A percentile compares a stretch with the other conserved stretches of the same genome.
Evolutionary conservation across 371 early-diverging fungal genomes (phyloP).

Genomic region (Zopfochytrium polystomum): DNA sequence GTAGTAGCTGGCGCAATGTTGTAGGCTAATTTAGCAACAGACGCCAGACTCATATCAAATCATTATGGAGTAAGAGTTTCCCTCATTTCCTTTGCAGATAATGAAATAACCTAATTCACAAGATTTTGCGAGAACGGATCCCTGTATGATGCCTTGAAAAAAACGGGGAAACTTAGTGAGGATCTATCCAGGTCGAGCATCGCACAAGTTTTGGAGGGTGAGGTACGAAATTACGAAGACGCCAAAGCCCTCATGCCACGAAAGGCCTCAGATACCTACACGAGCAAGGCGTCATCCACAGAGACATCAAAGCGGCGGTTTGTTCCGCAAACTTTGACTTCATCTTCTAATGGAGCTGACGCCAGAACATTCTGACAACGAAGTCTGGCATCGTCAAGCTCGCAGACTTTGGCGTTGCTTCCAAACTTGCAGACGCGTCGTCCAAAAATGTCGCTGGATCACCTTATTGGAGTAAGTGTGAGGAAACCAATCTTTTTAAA

Average conservation of each 20-base stretch:
- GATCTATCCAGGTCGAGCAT: slow-evolving; percentile 88
- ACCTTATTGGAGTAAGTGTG: slow-evolving; percentile 86
- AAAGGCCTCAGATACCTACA: slow-evolving; percentile 89
- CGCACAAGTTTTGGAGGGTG: slow-evolving; percentile 82
- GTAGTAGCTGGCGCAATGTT: background rate
- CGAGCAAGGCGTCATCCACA: slow-evolving; percentile 86
- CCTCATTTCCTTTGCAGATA: background rate
- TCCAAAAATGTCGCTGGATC: slow-evolving; percentile 71
- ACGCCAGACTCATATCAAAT: slow-evolving; percentile 72
- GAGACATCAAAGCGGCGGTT: slow-evolving; percentile 92
- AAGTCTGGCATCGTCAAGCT: slow-evolving; percentile 91
- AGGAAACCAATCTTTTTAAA: slow-evolving; percentile 1
- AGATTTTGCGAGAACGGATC: slow-evolving; percentile 94
- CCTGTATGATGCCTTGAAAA: slow-evolving; percentile 77
- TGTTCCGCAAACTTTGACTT: background rate
- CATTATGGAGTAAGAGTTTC: slow-evolving; percentile 67
- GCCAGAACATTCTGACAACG: slow-evolving; percentile 82
- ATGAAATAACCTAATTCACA: background rate
- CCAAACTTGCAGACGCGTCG: slow-evolving; percentile 36
- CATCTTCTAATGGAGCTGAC: background rate
- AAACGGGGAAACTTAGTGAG: slow-evolving; percentile 92
- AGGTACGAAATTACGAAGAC: slow-evolving; percentile 71
- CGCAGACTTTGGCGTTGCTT: slow-evolving; percentile 93
- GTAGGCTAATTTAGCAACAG: background rate
- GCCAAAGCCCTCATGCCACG: slow-evolving; percentile 82